Evolutionary conservation across 805 yeast species (phyloP), one percentile per base, ranked within the genome.

Genomic region (Alloascoidea hylecoeti): DNA sequence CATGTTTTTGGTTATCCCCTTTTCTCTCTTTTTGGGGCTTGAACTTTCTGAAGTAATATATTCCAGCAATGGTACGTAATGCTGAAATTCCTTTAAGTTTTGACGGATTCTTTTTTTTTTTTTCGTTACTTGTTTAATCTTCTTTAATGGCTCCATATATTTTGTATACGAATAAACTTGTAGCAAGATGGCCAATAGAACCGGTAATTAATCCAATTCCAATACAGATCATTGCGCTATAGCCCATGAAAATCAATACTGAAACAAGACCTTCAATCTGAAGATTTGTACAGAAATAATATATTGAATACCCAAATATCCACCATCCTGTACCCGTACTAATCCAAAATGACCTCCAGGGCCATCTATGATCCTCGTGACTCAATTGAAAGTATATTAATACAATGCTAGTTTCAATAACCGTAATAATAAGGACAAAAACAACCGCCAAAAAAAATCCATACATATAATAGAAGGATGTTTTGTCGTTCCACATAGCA

Each of bases 401-500:
- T 34, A 84, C 72, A 16, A 84, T 66, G 5, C 88, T 72, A 38
- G 80, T 71, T 54, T 84, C 94, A 32, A 73, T 60, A 15, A 82
- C 74, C 12, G 81, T 75, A 27, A 80, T 61, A 34, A 73, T 56
- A 27, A 82, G 61, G 34, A 83, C 58, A 3, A 73, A 42, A 19
- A 75, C 64, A 3, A 85, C 78, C 17, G 74, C 58, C 16, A 78
- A 64, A 16, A 85, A 59, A 50, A 82, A 84, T 2, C 94, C 92
- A 55, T 80, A 84, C 70, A 76, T 70, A 60, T 76, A 80, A 55
- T 80, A 81, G 49, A 75, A 81, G 2, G 88, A 72, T 0, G 86
- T 72, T 53, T 79, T 79, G 49, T 81, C 86, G 41, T 78, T 60
- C 89, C 94, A 83, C 6, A 83, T 62, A 2, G 88, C 72, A 52